Evolutionary conservation across 2,329 filamentous ascomycete species (phyloP).

Genomic region (Hortaea werneckii): DNA sequence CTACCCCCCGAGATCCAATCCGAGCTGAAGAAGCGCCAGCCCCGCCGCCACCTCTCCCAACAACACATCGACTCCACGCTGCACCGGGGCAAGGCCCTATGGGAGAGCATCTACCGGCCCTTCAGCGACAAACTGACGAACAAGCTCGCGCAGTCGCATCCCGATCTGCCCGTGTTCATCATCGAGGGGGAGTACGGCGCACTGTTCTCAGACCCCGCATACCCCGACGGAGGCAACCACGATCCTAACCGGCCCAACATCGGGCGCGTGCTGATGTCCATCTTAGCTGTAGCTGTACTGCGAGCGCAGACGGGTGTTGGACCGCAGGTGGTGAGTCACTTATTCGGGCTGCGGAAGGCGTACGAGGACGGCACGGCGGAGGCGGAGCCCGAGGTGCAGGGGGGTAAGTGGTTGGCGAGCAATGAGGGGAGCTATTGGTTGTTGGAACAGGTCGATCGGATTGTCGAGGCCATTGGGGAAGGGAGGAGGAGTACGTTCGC

Average conservation of each 20-base stretch:
- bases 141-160: constrained; percentile 65
- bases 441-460: constrained; percentile 49
- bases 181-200: constrained; percentile 64
- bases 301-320: constrained; percentile 72
- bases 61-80: constrained; percentile 41
- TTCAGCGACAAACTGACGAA: constrained; percentile 61
- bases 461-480: constrained; percentile 42
- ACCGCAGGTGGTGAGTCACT: constrained; percentile 70
- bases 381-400: constrained; percentile 44
- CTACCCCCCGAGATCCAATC: constrained; percentile 49
- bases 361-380: constrained; percentile 54
- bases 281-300: constrained; percentile 65
- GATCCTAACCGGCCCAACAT: constrained; percentile 38
- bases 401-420: constrained; percentile 52
- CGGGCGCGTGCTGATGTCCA: constrained; percentile 60
- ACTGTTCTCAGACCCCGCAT: constrained; percentile 58
- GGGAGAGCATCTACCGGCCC: constrained; percentile 67
- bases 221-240: constrained; percentile 26
- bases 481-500: constrained; percentile 47
- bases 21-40: constrained; percentile 32
- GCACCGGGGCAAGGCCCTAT: constrained; percentile 53
- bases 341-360: constrained; percentile 71
- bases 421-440: constrained; percentile 58
- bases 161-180: constrained; percentile 73
- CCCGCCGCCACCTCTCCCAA: constrained; percentile 30